Evolutionary conservation across 208 protist species (phyloP).

Genomic region (Leishmania mexicana): DNA sequence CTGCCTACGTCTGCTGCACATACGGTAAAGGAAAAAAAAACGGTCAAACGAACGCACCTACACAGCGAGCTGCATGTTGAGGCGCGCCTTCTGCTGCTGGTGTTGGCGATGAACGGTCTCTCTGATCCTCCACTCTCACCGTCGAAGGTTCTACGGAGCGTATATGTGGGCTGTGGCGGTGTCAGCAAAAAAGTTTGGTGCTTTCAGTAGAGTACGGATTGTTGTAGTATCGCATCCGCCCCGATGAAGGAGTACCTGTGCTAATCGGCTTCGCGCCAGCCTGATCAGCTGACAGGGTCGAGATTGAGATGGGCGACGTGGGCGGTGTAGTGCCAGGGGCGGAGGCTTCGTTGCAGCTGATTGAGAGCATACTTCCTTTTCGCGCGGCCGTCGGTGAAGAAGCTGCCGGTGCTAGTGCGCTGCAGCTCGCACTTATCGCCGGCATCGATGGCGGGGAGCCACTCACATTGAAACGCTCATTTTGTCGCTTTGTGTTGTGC

Average conservation of each 20-base stretch:
- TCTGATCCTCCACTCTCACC: not conserved
- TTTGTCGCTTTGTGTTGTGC: not conserved
- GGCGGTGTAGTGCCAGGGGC: not conserved
- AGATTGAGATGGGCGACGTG: constrained; percentile 1
- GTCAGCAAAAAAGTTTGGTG: constrained; percentile 24
- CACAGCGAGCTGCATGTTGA: not conserved
- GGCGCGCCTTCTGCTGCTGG: not conserved
- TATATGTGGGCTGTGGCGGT: not conserved
- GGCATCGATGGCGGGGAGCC: not conserved
- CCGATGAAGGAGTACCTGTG: not conserved
- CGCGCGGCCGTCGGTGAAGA: not conserved
- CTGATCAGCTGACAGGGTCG: not conserved
- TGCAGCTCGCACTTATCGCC: not conserved
- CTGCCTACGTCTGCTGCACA: not conserved
- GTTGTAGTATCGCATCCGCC: constrained; percentile 26
- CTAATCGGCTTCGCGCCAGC: not conserved
- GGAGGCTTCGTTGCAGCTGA: not conserved
- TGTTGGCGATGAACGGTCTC: not conserved
- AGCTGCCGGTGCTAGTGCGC: not conserved
- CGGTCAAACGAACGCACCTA: not conserved
- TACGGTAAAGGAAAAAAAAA: not conserved
- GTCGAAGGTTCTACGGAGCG: not conserved
- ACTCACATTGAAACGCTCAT: not conserved
- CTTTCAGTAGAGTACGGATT: constrained; percentile 25
- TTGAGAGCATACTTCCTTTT: not conserved